Percentiles rank a stretch among this genome's conserved stretches.
Evolutionary conservation across 495 filamentous ascomycete genomes (phyloP).

Genomic region (Penicillium paxilli): DNA sequence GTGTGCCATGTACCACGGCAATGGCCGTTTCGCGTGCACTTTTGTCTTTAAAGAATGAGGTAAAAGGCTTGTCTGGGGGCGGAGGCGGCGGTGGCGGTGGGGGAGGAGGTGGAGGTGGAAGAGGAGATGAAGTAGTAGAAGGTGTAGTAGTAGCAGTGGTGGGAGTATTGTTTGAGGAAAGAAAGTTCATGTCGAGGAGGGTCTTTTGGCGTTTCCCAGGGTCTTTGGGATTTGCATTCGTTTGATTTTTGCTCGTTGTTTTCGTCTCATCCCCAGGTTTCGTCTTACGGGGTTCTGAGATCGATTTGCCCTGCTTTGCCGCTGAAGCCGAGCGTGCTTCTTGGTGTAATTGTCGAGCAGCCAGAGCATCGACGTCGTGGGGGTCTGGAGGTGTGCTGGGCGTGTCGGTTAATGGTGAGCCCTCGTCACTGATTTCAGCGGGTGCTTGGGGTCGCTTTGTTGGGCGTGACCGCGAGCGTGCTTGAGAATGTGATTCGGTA

Average conservation of each 20-base stretch:
- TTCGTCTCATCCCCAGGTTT: conserved; percentile 2
- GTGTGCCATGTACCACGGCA: conserved; percentile 47
- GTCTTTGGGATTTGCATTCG: conserved; percentile 10
- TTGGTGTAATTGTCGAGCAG: conserved; percentile 71
- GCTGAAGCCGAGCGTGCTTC: conserved; percentile 57
- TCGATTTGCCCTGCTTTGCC: conserved; percentile 30
- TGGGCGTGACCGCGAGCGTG: conserved; percentile 12
- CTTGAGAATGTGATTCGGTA: neutral
- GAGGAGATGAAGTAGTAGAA: too few species aligned
- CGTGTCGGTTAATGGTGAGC: conserved; percentile 28
- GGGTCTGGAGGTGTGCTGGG: conserved; percentile 57
- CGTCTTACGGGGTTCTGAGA: conserved; percentile 9
- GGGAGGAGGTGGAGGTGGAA: conserved; percentile 7
- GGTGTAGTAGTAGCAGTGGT: too few species aligned
- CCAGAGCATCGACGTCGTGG: conserved; percentile 72
- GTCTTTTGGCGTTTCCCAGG: conserved; percentile 34
- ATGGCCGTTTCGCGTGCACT: conserved; percentile 74
- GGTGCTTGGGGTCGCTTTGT: conserved; percentile 23
- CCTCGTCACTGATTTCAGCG: conserved; percentile 18
- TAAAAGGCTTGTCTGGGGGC: conserved; percentile 66
- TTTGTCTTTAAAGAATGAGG: conserved; percentile 77
- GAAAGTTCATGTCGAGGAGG: conserved; percentile 4
- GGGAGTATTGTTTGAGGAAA: too few species aligned
- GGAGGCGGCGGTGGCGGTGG: conserved; percentile 59
- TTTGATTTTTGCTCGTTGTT: conserved; percentile 8